Percentiles rank a stretch among this genome's conserved stretches.
Conservation (phyloP, 495 filamentous ascomycete species). For the Hapsidospora chrysogenum region DNA sequence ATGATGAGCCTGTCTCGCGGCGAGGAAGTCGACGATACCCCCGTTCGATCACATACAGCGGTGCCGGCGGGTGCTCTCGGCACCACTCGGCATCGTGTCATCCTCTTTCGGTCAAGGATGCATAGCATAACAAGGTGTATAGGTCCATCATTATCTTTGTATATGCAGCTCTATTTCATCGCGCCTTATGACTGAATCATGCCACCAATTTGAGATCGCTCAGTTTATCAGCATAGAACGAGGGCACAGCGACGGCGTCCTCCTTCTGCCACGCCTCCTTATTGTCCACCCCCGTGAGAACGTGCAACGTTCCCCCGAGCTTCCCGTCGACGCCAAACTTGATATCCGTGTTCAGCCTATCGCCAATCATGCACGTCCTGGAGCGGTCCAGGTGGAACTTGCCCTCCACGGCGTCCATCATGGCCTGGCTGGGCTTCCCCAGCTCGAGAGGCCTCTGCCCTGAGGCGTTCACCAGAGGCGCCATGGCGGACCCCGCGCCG, state of each 20-base stretch:
- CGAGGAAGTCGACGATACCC: no score
- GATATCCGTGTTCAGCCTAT: slow-evolving; percentile 90
- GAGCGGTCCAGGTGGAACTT: slow-evolving; percentile 78
- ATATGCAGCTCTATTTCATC: no score
- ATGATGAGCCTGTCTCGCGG: not conserved
- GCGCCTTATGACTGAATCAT: no score
- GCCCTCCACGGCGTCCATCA: slow-evolving; percentile 98
- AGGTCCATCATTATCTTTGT: no score
- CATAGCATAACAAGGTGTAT: no score
- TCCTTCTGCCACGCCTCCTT: slow-evolving; percentile 62
- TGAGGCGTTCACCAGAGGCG: slow-evolving; percentile 61
- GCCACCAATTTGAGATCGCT: slow-evolving; percentile 44
- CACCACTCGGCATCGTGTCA: no score
- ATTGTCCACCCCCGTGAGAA: slow-evolving; percentile 77
- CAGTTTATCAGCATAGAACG: slow-evolving; percentile 66
- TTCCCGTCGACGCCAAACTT: slow-evolving; percentile 84
- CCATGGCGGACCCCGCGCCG: slow-evolving; percentile 70
- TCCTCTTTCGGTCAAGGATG: no score
- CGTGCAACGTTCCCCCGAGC: slow-evolving; percentile 78
- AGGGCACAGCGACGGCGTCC: slow-evolving; percentile 44
- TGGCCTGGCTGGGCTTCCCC: slow-evolving; percentile 91
- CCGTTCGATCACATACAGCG: no score
- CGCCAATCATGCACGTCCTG: slow-evolving; percentile 89
- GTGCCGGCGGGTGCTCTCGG: no score
- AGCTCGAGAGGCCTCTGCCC: slow-evolving; percentile 54